Conservation (phyloP, 495 filamentous ascomycete species). For the Halenospora varia region DNA sequence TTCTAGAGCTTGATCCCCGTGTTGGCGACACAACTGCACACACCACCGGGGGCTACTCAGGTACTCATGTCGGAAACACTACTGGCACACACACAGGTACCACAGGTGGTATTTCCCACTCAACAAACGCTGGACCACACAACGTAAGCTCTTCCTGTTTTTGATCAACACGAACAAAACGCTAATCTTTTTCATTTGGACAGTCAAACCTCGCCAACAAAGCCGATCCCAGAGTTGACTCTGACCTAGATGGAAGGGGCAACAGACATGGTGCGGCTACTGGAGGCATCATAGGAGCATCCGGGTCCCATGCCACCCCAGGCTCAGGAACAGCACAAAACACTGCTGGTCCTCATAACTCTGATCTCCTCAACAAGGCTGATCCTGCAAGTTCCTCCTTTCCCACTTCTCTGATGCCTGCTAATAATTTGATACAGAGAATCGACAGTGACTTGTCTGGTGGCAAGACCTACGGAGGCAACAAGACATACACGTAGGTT, state of each 20-base stretch:
- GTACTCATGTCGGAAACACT: conserved; percentile 9
- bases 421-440: conserved; percentile 28
- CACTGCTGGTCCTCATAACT: conserved; percentile 37
- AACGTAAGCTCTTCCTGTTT: background rate
- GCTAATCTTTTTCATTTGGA: background rate
- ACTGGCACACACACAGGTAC: conserved; percentile 24
- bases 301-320: conserved; percentile 22
- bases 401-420: background rate
- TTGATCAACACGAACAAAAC: background rate
- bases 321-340: conserved; percentile 29
- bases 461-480: conserved; percentile 21
- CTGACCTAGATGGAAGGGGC: conserved; percentile 36
- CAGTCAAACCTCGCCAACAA: conserved; percentile 49
- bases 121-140: conserved; percentile 25
- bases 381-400: background rate
- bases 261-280: conserved; percentile 22
- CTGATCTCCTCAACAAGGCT: conserved; percentile 30
- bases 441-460: conserved; percentile 26
- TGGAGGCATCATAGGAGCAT: conserved; percentile 15
- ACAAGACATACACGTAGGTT: conserved; percentile 21
- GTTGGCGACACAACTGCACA: conserved; percentile 22
- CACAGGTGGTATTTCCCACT: conserved; percentile 25
- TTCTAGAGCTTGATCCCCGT: background rate
- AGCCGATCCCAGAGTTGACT: conserved; percentile 50
- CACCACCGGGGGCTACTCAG: conserved; percentile 12